A percentile compares a stretch with the other conserved stretches of the same genome.
Evolutionary conservation across 1,139 yeast species (phyloP).

Genomic region (Blastobotrys petasosporus): DNA sequence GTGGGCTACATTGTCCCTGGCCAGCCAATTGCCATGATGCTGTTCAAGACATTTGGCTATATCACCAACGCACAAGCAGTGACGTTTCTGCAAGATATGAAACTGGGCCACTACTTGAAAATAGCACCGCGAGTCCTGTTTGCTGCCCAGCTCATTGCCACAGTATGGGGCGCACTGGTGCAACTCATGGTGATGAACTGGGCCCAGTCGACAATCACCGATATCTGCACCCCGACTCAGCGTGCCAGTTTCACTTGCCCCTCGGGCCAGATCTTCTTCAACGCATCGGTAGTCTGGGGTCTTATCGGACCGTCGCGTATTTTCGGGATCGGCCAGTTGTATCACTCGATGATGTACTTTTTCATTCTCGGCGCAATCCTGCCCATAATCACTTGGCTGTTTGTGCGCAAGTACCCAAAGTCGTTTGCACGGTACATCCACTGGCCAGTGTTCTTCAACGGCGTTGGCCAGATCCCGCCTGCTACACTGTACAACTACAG

Average conservation of each 20-base stretch:
- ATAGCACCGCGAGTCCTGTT: conserved; percentile 58
- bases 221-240: conserved; percentile 46
- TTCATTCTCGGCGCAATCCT: conserved; percentile 44
- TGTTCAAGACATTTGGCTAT: conserved; percentile 56
- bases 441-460: conserved; percentile 49
- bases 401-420: conserved; percentile 46
- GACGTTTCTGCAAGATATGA: conserved; percentile 51
- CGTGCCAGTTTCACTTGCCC: conserved; percentile 46
- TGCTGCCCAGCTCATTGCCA: conserved; percentile 43
- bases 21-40: conserved; percentile 54
- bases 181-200: conserved; percentile 43
- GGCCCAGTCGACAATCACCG: conserved; percentile 40
- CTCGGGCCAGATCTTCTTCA: conserved; percentile 43
- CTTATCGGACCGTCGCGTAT: conserved; percentile 53
- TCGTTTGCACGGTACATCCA: conserved; percentile 39
- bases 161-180: conserved; percentile 34
- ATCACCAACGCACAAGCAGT: conserved; percentile 55
- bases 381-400: conserved; percentile 42
- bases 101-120: conserved; percentile 58
- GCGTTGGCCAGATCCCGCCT: conserved; percentile 48
- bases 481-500: conserved; percentile 49
- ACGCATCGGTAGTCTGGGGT: conserved; percentile 62
- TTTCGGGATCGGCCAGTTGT: conserved; percentile 36
- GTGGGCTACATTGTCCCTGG: conserved; percentile 63
- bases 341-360: conserved; percentile 40